These are phyloP conservation scores for Zalerion maritima DNA, from an alignment of 495 filamentous ascomycete genomes.

Conservation along the genomic window DNA sequence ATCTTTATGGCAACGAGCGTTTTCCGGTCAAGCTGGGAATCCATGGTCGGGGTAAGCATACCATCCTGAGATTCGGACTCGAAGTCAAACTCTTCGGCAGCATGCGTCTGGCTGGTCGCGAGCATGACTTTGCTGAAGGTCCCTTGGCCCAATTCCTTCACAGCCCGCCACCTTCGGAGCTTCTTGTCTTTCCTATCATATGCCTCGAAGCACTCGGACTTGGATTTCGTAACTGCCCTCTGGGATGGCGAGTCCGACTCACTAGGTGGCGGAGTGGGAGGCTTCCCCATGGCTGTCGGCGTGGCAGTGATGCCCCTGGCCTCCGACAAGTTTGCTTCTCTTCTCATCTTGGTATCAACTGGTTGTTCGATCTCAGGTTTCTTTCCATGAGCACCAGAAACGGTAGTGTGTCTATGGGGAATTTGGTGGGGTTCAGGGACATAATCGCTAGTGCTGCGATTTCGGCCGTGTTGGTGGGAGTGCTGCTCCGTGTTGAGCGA, in stretches of 20 bases:
- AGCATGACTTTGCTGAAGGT: conserved; percentile 91
- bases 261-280: conserved; percentile 61
- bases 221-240: conserved; percentile 19
- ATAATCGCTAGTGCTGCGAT: conserved; percentile 81
- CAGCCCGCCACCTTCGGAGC: conserved; percentile 52
- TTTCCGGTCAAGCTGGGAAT: conserved; percentile 28
- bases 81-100: conserved; percentile 29
- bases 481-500: conserved; percentile 25
- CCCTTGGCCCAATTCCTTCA: conserved; percentile 75
- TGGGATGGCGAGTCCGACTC: conserved; percentile 29
- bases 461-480: conserved; percentile 35
- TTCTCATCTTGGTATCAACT: conserved; percentile 43
- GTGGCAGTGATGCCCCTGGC: conserved; percentile 53
- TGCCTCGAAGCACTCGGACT: conserved; percentile 48
- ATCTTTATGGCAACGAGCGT: conserved; percentile 88
- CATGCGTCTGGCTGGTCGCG: conserved; percentile 44
- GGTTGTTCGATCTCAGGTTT: conserved; percentile 25
- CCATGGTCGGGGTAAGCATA: conserved; percentile 14
- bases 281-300: conserved; percentile 40
- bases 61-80: conserved; percentile 13
- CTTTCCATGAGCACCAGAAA: conserved; percentile 42
- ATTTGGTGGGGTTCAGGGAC: conserved; percentile 53
- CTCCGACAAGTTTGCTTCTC: conserved; percentile 67
- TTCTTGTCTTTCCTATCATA: conserved; percentile 39
- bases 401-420: conserved; percentile 55